Evolutionary conservation across 2,329 filamentous ascomycete genomes (phyloP).

Genomic region (Neophaeococcomyces mojaviensis): DNA sequence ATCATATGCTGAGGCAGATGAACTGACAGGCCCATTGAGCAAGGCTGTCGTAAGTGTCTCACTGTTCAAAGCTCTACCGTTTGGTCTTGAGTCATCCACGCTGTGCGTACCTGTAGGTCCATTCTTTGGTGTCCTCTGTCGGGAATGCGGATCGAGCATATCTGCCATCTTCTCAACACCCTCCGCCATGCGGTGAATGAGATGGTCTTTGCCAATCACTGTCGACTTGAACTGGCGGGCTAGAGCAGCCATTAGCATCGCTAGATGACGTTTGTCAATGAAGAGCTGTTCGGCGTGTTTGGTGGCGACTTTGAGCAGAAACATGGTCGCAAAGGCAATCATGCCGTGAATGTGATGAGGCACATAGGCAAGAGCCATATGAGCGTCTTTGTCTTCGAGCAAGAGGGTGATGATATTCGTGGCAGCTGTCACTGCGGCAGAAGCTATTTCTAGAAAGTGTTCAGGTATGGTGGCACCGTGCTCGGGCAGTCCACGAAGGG

Average conservation of each 20-base stretch:
- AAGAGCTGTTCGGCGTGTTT: conserved; percentile 32
- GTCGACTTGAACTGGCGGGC: conserved; percentile 26
- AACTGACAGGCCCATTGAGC: conserved; percentile 1
- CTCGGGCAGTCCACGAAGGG: conserved; percentile 40
- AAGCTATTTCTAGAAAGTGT: conserved; percentile 35
- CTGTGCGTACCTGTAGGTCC: not conserved
- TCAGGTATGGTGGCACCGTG: conserved; percentile 31
- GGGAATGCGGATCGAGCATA: conserved; percentile 11
- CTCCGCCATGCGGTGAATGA: conserved; percentile 28
- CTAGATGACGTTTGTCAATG: conserved; percentile 24
- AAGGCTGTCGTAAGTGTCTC: not conserved
- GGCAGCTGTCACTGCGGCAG: conserved; percentile 37
- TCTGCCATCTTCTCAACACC: conserved; percentile 28
- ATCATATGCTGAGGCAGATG: not conserved
- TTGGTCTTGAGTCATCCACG: no score
- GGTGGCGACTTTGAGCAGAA: conserved; percentile 38
- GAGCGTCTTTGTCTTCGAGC: conserved; percentile 37
- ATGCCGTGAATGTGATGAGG: conserved; percentile 41
- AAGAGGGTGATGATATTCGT: conserved; percentile 36
- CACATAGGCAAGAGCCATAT: conserved; percentile 35
- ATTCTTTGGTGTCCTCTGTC: conserved; percentile 1
- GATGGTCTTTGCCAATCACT: conserved; percentile 26
- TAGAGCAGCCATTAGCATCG: conserved; percentile 24
- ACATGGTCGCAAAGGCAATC: conserved; percentile 41
- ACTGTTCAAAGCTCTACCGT: not conserved